phyloP scores from a whole-genome alignment of 2,329 filamentous ascomycete species.

The Westerdykella sp. region DNA sequence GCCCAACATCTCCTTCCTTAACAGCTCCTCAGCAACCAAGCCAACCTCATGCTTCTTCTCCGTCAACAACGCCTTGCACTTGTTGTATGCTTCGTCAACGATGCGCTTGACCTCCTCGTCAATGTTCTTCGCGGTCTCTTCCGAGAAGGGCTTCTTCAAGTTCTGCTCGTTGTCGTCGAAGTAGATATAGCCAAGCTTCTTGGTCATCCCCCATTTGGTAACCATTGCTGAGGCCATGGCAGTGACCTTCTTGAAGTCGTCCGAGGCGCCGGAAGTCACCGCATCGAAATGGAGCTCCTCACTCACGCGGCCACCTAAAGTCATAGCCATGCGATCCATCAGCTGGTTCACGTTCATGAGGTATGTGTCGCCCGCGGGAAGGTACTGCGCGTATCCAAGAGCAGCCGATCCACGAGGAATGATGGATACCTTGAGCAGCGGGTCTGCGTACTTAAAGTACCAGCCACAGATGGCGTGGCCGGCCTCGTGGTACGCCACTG shows the following conservation, averaged over 20 bases:
- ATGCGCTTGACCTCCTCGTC: slow-evolving; percentile 87
- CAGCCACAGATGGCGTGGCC: slow-evolving; percentile 98
- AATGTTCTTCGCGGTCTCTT: slow-evolving; percentile 87
- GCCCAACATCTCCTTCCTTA: slow-evolving; percentile 84
- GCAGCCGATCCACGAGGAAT: slow-evolving; percentile 93
- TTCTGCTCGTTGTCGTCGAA: slow-evolving; percentile 77
- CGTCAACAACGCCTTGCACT: slow-evolving; percentile 75
- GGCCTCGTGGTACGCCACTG: slow-evolving; percentile 96
- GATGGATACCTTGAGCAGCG: slow-evolving; percentile 95
- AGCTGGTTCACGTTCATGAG: slow-evolving; percentile 93
- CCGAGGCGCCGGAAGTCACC: slow-evolving; percentile 88
- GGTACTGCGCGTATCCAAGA: slow-evolving; percentile 92
- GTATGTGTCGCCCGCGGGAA: slow-evolving; percentile 87
- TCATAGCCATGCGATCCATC: slow-evolving; percentile 99
- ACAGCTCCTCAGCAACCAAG: slow-evolving; percentile 83
- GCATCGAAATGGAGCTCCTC: slow-evolving; percentile 97
- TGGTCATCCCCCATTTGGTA: slow-evolving; percentile 98
- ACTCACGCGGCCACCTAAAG: slow-evolving; percentile 85
- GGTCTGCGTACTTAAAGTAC: slow-evolving; percentile 96
- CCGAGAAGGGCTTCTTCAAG: slow-evolving; percentile 90
- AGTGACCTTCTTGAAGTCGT: slow-evolving; percentile 98
- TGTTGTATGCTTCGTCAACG: slow-evolving; percentile 84
- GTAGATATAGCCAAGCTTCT: slow-evolving; percentile 86
- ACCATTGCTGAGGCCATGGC: slow-evolving; percentile 96
- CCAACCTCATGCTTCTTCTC: slow-evolving; percentile 86